Evolutionary conservation across 2,329 filamentous ascomycete genomes (phyloP), one percentile per base, ranked within the genome.

Genomic region (Endoconidiophora polonica): DNA sequence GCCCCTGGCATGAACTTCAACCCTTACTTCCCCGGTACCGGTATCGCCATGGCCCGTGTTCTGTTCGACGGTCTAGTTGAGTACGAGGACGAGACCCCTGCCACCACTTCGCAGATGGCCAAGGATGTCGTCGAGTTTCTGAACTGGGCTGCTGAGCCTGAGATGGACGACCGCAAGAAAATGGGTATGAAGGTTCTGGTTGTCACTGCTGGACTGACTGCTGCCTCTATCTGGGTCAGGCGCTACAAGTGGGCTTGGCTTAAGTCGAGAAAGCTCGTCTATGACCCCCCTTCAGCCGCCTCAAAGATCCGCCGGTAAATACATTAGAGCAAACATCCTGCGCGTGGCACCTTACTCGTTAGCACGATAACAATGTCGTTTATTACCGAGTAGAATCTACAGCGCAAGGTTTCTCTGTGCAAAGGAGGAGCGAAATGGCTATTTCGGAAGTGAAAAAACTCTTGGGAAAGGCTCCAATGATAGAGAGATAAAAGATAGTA

Each of bases 121-220:
- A 98, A 98, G 81, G 91, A 98, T 61, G 91, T 98, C 54, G 81
- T 84, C 54, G 91, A 98, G 71, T 98, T 98, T 74, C 77, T 98
- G 64, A 96, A 98, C 81, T 98, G 91, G 91, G 77, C 91, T 49
- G 88, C 91, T 52, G 91, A 98, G 74, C 91, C 91, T 45, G 91
- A 98, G 76, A 94, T 95, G 87, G 91, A 98, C 64, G 82, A 95
- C 65, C 84, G 91, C 65, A 98, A 98, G 84, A 91, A 87, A 74
- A 98, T 96, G 91, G 91, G 91, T 62, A 80, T 94, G 77, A 96
- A 98, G 81, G 85, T 94, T 49, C 67, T 98, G 59, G 79, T 83
- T 58, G 77, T 94, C 58, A 79, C 80, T 50, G 75, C 82, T 55
- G 77, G 81, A 55, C 73, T 98, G 56, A 83, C 86, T 64, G 86